Evolutionary conservation across 2,329 filamentous ascomycete species (phyloP), one percentile per base, ranked within the genome.

Genomic region (Cladosporium sp.): DNA sequence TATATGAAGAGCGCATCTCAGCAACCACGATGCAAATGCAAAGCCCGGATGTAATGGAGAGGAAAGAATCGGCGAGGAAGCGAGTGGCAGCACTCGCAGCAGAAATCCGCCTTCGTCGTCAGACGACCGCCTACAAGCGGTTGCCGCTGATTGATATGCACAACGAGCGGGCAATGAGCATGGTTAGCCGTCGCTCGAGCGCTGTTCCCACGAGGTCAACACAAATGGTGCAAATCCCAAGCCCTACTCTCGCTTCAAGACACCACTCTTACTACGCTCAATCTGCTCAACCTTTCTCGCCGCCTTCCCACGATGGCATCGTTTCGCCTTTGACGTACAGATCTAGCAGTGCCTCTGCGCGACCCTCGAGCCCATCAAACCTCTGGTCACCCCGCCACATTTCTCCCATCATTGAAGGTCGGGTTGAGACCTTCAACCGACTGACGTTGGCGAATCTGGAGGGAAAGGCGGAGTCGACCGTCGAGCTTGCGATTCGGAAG

Each of bases 1-100:
- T 84, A 19, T 87, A 87, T 69, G 81, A 84, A 67, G 79, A 81
- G 61, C 76, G 75, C 62, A 74, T 78, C 45, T 72, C 71, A 14
- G 64, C 62, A 3, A 63, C 63, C 19, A 62, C 66, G 42, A 55
- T 67, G 61, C 36, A 71, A 2, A 58, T 58, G 17, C 72, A 73
- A 51, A 71, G 75, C 40, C 68, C 74, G 7, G 66, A 71, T 45
- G 70, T 72, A 47, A 60, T 62, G 38, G 72, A 76, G 37, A 65
- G 65, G 62, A 70, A 70, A 34, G 70, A 73, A 45, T 64, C 74
- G n/a, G 73, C 70, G 45, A 77, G 76, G 47, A 71, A 74, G 50
- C 73, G 77, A 9, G 74, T 77, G 12, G 73, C 76, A 19, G 70
- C 66, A 7, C 72, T 78, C 39, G 76, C 74, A 9, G 72, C 69